Conservation (phyloP, 2,329 filamentous ascomycete genomes). For the Tolypocladium tropicale region DNA sequence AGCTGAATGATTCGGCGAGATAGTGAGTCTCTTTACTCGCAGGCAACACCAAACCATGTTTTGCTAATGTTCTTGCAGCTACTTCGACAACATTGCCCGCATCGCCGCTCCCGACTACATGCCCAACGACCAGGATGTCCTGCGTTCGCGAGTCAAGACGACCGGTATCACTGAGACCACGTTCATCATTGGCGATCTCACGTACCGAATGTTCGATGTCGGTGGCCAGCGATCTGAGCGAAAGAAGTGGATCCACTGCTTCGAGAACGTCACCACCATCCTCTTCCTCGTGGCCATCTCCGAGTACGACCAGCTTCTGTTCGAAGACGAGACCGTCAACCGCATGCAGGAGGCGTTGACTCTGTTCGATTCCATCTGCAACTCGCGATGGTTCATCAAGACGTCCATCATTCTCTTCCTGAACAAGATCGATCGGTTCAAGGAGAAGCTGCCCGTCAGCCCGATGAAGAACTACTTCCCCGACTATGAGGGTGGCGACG, state of each 20-base stretch:
- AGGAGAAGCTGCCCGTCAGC: constrained; percentile 71
- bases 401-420: constrained; percentile 83
- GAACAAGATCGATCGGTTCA: constrained; percentile 86
- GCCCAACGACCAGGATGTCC: constrained; percentile 89
- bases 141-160: constrained; percentile 93
- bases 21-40: constrained; percentile 46
- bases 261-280: constrained; percentile 95
- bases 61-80: constrained; percentile 46
- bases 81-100: constrained; percentile 90
- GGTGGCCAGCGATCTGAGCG: constrained; percentile 91
- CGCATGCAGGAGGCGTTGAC: constrained; percentile 87
- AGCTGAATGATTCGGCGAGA: constrained; percentile 91
- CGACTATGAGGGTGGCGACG: constrained; percentile 87
- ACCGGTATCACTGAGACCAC: constrained; percentile 96
- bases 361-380: constrained; percentile 79
- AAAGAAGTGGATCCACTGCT: constrained; percentile 99
- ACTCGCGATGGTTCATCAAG: constrained; percentile 84
- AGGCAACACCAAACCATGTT: neutral
- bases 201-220: constrained; percentile 96
- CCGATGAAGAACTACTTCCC: constrained; percentile 87
- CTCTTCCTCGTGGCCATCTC: constrained; percentile 95
- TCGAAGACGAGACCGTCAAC: constrained; percentile 94
- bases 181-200: constrained; percentile 89
- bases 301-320: constrained; percentile 91
- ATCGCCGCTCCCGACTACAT: constrained; percentile 89